A percentile compares a stretch with the other conserved stretches of the same genome.
Conservation (phyloP, 169 alveolate genomes). For the Theileria sp. region DNA sequence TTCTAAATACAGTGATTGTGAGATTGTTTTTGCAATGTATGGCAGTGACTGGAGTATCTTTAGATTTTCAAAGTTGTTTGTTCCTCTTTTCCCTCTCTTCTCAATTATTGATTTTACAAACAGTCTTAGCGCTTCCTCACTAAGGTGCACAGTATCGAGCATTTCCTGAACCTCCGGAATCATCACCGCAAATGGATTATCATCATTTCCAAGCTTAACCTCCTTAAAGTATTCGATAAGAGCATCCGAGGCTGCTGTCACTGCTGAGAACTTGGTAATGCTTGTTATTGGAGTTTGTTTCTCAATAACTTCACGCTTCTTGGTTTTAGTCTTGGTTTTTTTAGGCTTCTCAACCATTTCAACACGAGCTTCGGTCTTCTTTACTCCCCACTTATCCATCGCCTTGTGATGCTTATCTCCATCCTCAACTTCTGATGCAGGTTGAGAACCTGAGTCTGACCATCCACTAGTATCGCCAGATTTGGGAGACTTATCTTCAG, state of each 20-base stretch:
- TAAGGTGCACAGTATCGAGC: constrained; percentile 73
- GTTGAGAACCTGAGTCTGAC: constrained; percentile 78
- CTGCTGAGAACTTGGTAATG: constrained; percentile 24
- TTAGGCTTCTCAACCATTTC: constrained; percentile 49
- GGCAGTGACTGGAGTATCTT: constrained; percentile 79
- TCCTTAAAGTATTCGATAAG: constrained; percentile 25
- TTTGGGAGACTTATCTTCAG: constrained; percentile 49
- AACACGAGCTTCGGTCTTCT: constrained; percentile 66
- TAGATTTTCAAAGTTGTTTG: constrained; percentile 83
- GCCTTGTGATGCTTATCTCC: constrained; percentile 81
- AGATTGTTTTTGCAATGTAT: constrained; percentile 79
- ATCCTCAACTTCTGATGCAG: constrained; percentile 68
- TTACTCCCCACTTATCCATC: constrained; percentile 84
- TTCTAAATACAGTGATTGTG: constrained; percentile 79
- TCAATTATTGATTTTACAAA: constrained; percentile 83
- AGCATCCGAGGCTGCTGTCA: constrained; percentile 63
- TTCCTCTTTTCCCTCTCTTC: constrained; percentile 87
- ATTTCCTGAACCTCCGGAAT: constrained; percentile 72
- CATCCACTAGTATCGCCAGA: constrained; percentile 76
- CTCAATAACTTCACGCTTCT: constrained; percentile 73
- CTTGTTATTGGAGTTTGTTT: constrained; percentile 30
- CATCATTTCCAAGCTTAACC: constrained; percentile 41
- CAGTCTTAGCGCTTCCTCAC: constrained; percentile 76
- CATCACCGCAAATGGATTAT: constrained; percentile 56
- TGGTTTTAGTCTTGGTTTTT: constrained; percentile 69